These are phyloP conservation scores for Planoprotostelium fungivorum DNA, from an alignment of 78 protist genomes.

Conservation along the genomic window DNA sequence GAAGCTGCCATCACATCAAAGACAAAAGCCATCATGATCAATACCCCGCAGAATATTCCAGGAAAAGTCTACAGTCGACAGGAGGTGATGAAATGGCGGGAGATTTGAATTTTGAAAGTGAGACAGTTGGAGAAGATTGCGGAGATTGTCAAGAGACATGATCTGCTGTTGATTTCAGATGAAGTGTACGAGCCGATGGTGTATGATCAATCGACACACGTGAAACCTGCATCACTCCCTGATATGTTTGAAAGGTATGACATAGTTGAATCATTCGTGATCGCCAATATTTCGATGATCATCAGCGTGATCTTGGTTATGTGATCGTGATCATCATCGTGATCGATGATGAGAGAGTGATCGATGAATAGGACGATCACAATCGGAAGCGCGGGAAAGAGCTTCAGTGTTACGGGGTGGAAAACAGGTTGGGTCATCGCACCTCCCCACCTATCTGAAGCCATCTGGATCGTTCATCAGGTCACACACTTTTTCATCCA, in stretches of 20 bases:
- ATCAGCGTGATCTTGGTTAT: too few species aligned
- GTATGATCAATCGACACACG: conserved; percentile 36
- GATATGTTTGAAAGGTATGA: conserved; percentile 35
- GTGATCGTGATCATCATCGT: too few species aligned
- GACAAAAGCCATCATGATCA: conserved; percentile 60
- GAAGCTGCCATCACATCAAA: conserved; percentile 26
- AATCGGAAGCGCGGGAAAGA: conserved; percentile 75
- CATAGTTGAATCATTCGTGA: too few species aligned
- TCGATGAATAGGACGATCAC: conserved; percentile 52
- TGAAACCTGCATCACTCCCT: conserved; percentile 33
- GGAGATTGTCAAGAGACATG: conserved; percentile 15
- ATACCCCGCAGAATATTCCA: conserved; percentile 77
- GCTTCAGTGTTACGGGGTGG: conserved; percentile 77
- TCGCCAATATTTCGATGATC: too few species aligned
- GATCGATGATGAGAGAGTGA: not conserved
- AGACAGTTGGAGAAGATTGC: conserved; percentile 39
- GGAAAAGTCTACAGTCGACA: conserved; percentile 65
- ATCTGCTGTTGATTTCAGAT: conserved; percentile 55
- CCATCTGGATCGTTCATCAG: conserved; percentile 32
- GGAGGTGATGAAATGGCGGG: conserved; percentile 10
- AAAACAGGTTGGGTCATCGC: conserved; percentile 79
- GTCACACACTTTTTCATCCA: too few species aligned
- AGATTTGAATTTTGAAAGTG: not conserved
- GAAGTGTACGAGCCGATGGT: conserved; percentile 76
- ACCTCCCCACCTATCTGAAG: conserved; percentile 14